Percentiles rank a stretch among this genome's conserved stretches.
phyloP scores from a whole-genome alignment of 2,329 filamentous ascomycete species.

The Juglanconis oblonga region DNA sequence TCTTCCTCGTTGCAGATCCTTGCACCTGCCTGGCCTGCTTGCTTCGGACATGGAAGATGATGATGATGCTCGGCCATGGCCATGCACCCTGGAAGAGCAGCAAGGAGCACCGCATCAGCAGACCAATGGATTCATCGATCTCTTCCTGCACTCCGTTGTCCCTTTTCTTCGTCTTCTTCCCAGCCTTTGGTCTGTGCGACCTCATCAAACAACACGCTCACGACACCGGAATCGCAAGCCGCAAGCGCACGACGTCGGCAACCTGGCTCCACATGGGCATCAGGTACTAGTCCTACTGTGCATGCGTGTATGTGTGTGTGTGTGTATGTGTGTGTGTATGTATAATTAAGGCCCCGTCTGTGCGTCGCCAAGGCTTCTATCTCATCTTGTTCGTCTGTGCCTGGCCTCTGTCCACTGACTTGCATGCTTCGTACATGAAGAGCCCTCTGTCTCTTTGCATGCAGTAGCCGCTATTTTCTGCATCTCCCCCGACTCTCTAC shows the following conservation, averaged over 20 bases:
- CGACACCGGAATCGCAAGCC: neutral
- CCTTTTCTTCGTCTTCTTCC: too few species aligned
- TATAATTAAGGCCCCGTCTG: neutral
- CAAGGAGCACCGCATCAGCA: too few species aligned
- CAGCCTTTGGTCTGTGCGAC: neutral
- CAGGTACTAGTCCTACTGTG: neutral
- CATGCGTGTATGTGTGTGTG: neutral
- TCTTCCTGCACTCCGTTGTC: too few species aligned
- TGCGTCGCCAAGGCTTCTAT: neutral
- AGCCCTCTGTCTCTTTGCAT: neutral
- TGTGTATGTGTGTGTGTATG: neutral
- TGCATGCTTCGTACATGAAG: neutral
- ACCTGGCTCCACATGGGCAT: conserved; percentile 2
- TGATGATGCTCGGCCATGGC: too few species aligned
- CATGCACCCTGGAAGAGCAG: too few species aligned
- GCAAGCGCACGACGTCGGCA: neutral
- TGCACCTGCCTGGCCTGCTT: neutral
- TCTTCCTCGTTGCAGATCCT: neutral
- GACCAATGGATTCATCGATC: too few species aligned
- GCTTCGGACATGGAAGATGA: neutral
- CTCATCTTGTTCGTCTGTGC: neutral
- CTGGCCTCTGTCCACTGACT: neutral
- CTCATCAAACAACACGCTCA: neutral
- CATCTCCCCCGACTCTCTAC: neutral
- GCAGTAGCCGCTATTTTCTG: neutral